Evolutionary conservation across 495 filamentous ascomycete species (phyloP).

Genomic region (Pseudoneurospora amorphoporcata): DNA sequence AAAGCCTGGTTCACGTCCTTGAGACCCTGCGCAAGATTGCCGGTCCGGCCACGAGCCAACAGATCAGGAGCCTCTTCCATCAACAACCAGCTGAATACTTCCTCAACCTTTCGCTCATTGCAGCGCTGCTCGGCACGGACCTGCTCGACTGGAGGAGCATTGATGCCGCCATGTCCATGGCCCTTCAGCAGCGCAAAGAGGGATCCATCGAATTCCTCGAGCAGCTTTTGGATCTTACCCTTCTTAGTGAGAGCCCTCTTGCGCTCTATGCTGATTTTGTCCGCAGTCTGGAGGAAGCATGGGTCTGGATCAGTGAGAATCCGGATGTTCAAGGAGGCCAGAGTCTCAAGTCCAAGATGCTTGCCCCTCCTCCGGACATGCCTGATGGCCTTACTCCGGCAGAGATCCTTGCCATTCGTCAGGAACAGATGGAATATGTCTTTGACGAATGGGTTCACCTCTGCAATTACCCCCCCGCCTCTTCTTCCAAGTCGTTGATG

Average conservation of each 20-base stretch:
- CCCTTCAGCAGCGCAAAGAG: slow-evolving; percentile 55
- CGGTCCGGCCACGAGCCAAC: slow-evolving; percentile 59
- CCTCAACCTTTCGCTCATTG: slow-evolving; percentile 67
- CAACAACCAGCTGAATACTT: slow-evolving; percentile 61
- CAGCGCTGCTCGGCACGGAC: slow-evolving; percentile 58
- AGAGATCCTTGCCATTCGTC: slow-evolving; percentile 29
- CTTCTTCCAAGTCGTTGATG: slow-evolving; percentile 51
- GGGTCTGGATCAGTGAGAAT: slow-evolving; percentile 71
- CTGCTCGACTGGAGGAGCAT: slow-evolving; percentile 73
- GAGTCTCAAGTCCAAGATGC: slow-evolving; percentile 63
- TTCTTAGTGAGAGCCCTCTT: slow-evolving; percentile 65
- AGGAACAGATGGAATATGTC: slow-evolving; percentile 83
- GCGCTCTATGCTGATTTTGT: slow-evolving; percentile 81
- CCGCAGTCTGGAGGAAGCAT: slow-evolving; percentile 66
- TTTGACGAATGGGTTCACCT: slow-evolving; percentile 91
- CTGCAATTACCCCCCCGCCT: slow-evolving; percentile 59
- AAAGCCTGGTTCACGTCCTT: slow-evolving; percentile 74
- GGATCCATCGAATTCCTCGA: slow-evolving; percentile 65
- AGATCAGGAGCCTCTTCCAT: slow-evolving; percentile 56
- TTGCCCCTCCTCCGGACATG: slow-evolving; percentile 46
- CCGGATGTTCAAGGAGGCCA: slow-evolving; percentile 51
- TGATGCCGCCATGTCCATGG: slow-evolving; percentile 64
- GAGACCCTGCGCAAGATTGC: slow-evolving; percentile 68
- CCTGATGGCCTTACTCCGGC: slow-evolving; percentile 12
- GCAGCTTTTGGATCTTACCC: slow-evolving; percentile 60